Evolutionary conservation across 495 filamentous ascomycete genomes (phyloP).

Genomic region (Lepidopterella palustris): DNA sequence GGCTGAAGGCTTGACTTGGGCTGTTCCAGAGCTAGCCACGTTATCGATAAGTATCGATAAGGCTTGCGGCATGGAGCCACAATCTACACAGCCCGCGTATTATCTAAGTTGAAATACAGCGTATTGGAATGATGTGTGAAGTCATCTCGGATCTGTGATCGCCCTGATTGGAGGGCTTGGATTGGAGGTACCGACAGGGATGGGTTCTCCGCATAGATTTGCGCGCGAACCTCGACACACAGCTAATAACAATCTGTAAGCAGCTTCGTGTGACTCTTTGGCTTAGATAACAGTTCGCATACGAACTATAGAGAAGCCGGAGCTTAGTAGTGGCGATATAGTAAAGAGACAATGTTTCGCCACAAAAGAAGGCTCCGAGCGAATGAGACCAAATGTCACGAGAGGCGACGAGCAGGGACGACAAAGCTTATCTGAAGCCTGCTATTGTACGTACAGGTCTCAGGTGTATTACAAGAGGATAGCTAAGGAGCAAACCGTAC

Average conservation of each 20-base stretch:
- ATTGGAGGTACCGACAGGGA: neutral
- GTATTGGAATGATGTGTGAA: neutral
- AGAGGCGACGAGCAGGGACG: no score
- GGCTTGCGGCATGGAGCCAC: neutral
- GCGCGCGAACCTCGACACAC: neutral
- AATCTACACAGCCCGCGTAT: neutral
- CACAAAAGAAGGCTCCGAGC: slow-evolving; percentile 2
- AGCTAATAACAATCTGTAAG: slow-evolving; percentile 5
- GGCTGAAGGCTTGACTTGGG: neutral
- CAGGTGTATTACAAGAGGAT: no score
- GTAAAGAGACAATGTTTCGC: neutral
- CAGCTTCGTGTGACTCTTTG: slow-evolving; percentile 1
- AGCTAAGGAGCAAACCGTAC: no score
- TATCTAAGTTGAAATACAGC: neutral
- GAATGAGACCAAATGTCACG: slow-evolving; percentile 1
- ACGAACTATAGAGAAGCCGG: neutral
- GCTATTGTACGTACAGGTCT: no score
- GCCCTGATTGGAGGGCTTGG: neutral
- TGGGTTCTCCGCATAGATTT: neutral
- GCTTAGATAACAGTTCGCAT: slow-evolving; percentile 1
- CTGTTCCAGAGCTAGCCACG: neutral
- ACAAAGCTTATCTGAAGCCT: no score
- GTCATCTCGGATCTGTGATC: neutral
- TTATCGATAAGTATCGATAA: neutral
- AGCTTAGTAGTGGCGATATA: slow-evolving; percentile 3